Evolutionary conservation across 768 basidiomycete species (phyloP).

Genomic region (Kwoniella dendrophila): DNA sequence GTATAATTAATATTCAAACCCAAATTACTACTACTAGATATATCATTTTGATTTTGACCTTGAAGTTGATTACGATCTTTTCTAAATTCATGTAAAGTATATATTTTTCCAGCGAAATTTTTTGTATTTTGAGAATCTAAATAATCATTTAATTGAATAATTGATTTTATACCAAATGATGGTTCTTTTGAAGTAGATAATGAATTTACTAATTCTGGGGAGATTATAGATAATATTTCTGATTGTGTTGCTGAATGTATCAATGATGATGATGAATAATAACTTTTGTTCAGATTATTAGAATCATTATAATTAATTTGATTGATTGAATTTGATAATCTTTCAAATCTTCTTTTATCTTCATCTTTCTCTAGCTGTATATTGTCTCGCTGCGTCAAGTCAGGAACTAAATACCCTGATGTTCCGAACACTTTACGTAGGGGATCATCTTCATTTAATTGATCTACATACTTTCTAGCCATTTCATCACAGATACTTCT

Average conservation of each 20-base stretch:
- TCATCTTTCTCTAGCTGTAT: slow-evolving; percentile 5
- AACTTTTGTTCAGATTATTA: background rate
- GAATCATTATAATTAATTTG: background rate
- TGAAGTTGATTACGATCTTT: slow-evolving; percentile 5
- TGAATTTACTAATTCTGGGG: slow-evolving; percentile 22
- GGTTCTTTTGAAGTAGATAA: slow-evolving; percentile 29
- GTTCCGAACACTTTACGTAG: slow-evolving; percentile 7
- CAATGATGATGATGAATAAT: slow-evolving; percentile 7
- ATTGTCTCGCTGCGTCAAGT: background rate
- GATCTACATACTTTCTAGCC: slow-evolving; percentile 16
- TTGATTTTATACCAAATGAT: slow-evolving; percentile 33
- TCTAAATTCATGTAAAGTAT: slow-evolving; percentile 42
- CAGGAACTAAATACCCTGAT: background rate
- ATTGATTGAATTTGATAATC: slow-evolving; percentile 10
- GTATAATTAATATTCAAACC: background rate
- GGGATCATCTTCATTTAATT: slow-evolving; percentile 23
- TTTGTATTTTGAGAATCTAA: slow-evolving; percentile 27
- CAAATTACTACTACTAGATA: too few relatives aligned
- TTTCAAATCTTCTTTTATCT: slow-evolving; percentile 19
- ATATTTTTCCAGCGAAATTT: slow-evolving; percentile 48
- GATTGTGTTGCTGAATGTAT: slow-evolving; percentile 28
- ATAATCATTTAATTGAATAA: background rate
- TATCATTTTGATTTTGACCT: too few relatives aligned
- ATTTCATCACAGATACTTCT: background rate
- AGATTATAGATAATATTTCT: slow-evolving; percentile 32